Conservation (phyloP, 1,284 basidiomycete species). For the Schizophyllum commune region DNA sequence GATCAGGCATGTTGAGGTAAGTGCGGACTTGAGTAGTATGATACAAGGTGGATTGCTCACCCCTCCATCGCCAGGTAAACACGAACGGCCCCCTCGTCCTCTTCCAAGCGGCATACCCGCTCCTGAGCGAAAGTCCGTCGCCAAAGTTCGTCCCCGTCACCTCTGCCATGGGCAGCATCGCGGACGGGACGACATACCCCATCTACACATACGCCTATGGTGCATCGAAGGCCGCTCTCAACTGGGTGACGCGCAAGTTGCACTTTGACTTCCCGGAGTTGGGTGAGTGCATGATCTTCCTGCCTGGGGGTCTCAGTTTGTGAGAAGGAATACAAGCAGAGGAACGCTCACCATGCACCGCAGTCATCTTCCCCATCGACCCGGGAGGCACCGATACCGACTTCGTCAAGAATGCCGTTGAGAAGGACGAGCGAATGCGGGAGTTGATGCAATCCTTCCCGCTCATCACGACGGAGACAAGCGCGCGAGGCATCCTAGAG, state of each 20-base stretch:
- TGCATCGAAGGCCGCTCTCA: neutral
- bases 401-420: neutral
- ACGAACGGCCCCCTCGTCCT: constrained; percentile 2
- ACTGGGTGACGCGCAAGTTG: neutral
- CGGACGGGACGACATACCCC: no score
- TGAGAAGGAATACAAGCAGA: no score
- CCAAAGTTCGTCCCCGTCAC: neutral
- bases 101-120: constrained; percentile 3
- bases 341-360: neutral
- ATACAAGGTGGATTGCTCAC: no score
- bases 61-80: constrained; percentile 4
- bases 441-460: neutral
- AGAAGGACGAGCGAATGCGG: neutral
- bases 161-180: neutral
- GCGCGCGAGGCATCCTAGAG: neutral
- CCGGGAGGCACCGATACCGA: neutral
- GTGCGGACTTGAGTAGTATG: no score
- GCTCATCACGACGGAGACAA: neutral
- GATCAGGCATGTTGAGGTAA: neutral
- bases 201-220: neutral
- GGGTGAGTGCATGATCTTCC: neutral
- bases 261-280: neutral
- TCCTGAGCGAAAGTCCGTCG: neutral
- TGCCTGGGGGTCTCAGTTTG: neutral
- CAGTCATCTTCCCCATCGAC: neutral